Evolutionary conservation across 2,329 filamentous ascomycete genomes (phyloP).

Genomic region (Aciculosporium take): DNA sequence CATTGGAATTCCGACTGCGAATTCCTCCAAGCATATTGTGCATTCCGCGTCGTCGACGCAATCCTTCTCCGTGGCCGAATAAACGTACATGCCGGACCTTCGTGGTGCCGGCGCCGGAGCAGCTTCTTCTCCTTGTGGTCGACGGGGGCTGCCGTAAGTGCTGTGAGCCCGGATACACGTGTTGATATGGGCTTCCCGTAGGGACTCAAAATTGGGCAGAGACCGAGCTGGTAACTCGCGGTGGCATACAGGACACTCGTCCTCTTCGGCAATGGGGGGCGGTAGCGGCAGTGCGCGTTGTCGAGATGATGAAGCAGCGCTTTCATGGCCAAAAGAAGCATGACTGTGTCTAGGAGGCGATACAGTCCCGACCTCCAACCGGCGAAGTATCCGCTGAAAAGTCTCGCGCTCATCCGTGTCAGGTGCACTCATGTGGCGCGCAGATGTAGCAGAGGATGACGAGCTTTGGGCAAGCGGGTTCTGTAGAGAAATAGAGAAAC

Average conservation of each 20-base stretch:
- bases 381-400: slow-evolving; percentile 18
- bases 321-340: slow-evolving; percentile 12
- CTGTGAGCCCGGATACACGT: slow-evolving; percentile 43
- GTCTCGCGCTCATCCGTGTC: slow-evolving; percentile 17
- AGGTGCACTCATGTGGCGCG: slow-evolving; percentile 15
- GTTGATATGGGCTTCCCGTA: slow-evolving; percentile 44
- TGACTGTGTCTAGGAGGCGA: slow-evolving; percentile 15
- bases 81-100: slow-evolving; percentile 48
- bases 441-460: slow-evolving; percentile 12
- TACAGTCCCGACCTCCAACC: slow-evolving; percentile 7
- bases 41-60: slow-evolving; percentile 54
- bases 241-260: slow-evolving; percentile 68
- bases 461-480: slow-evolving; percentile 10
- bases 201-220: slow-evolving; percentile 37
- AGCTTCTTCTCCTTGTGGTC: slow-evolving; percentile 12
- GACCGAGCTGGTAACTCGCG: slow-evolving; percentile 48
- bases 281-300: slow-evolving; percentile 28
- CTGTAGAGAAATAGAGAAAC: background rate
- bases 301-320: slow-evolving; percentile 21
- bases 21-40: slow-evolving; percentile 54
- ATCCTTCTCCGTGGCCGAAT: slow-evolving; percentile 52
- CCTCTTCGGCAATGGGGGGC: slow-evolving; percentile 51
- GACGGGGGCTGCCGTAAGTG: slow-evolving; percentile 26
- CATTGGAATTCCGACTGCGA: slow-evolving; percentile 47
- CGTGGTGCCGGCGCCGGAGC: slow-evolving; percentile 22